Conservation (phyloP, 176 grass and related monocot species). For the Thinopyrum elongatum region DNA sequence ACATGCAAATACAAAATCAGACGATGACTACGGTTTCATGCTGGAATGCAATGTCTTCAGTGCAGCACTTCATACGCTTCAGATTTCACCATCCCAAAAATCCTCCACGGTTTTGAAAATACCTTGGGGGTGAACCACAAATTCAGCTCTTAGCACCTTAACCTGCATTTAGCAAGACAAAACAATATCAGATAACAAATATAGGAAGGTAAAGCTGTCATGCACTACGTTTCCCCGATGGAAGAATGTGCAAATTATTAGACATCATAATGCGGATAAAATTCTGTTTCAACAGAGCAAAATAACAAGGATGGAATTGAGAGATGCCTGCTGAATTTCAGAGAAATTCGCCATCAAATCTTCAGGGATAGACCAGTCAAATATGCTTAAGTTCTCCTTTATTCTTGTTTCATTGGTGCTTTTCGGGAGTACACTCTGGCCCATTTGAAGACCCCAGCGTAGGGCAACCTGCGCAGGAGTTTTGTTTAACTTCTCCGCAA, state of each 20-base stretch:
- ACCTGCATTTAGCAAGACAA: conserved; percentile 31
- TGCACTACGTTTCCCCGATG: background rate
- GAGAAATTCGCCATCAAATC: conserved; percentile 47
- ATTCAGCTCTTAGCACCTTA: conserved; percentile 24
- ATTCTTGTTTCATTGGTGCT: conserved; percentile 48
- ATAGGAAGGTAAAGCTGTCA: background rate
- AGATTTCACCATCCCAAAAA: conserved; percentile 71
- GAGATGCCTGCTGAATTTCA: conserved; percentile 39
- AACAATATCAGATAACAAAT: background rate
- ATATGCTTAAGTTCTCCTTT: conserved; percentile 45
- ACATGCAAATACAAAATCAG: background rate
- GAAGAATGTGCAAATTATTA: background rate
- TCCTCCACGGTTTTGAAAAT: conserved; percentile 52
- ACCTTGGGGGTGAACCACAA: conserved; percentile 25
- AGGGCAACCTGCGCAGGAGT: conserved; percentile 58
- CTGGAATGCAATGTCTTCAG: background rate
- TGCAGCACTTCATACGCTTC: background rate
- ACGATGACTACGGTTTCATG: background rate
- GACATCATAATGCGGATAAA: background rate
- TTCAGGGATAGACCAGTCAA: conserved; percentile 54
- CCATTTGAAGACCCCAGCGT: conserved; percentile 54
- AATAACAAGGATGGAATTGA: background rate
- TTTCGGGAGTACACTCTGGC: conserved; percentile 54
- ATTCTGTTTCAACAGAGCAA: background rate
- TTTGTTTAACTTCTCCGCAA: conserved; percentile 48